Conservation (phyloP, 495 filamentous ascomycete species). For the Aspergillus olivimuriae region DNA sequence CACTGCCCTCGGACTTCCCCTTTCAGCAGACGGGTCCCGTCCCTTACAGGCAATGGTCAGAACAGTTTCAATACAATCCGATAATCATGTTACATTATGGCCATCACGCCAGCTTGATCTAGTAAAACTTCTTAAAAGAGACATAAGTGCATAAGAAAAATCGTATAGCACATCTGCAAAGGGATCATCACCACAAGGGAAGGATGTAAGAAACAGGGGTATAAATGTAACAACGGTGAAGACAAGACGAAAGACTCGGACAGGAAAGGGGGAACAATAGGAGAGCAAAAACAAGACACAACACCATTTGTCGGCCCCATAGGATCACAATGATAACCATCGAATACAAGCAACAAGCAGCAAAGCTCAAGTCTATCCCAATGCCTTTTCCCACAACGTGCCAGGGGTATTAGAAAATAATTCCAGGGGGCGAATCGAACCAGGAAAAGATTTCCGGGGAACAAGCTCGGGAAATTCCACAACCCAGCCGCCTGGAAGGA, state of each 20-base stretch:
- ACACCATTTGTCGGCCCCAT: slow-evolving; percentile 1
- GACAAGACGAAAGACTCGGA: neutral
- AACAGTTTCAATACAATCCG: neutral
- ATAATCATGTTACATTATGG: neutral
- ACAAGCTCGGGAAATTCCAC: slow-evolving; percentile 10
- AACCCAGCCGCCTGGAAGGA: slow-evolving; percentile 7
- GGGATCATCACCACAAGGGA: slow-evolving; percentile 1
- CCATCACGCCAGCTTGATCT: neutral
- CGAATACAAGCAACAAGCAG: neutral
- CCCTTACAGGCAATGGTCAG: neutral
- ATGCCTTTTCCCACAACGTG: slow-evolving; percentile 21
- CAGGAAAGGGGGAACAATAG: neutral
- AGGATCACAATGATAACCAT: neutral
- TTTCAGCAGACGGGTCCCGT: neutral
- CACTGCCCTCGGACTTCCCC: neutral
- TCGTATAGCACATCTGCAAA: slow-evolving; percentile 6
- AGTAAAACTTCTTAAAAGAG: neutral
- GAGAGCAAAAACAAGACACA: slow-evolving; percentile 2
- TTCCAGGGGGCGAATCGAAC: slow-evolving; percentile 11
- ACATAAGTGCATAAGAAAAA: slow-evolving; percentile 7
- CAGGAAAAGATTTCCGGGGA: slow-evolving; percentile 7
- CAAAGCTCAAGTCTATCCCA: slow-evolving; percentile 16
- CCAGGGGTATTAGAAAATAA: slow-evolving; percentile 20
- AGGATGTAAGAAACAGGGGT: slow-evolving; percentile 8
- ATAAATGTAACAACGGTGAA: slow-evolving; percentile 8